phyloP scores from a whole-genome alignment of 768 basidiomycete species.

The Nidula microcarpa region DNA sequence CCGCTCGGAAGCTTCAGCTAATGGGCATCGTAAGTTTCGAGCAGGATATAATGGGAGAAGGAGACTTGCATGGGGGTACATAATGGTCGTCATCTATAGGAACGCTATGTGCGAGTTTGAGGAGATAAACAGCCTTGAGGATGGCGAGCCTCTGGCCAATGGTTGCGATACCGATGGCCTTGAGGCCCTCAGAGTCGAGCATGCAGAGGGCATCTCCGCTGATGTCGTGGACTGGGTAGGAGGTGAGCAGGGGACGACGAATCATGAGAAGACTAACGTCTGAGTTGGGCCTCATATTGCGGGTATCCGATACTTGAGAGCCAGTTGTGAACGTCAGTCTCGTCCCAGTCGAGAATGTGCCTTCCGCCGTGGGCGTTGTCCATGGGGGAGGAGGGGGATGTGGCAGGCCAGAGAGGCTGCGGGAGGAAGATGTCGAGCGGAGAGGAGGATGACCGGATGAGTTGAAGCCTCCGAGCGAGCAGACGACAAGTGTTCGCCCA shows the following conservation, averaged over 20 bases:
- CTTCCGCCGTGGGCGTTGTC: slow-evolving; percentile 17
- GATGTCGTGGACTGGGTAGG: slow-evolving; percentile 76
- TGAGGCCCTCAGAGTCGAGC: slow-evolving; percentile 80
- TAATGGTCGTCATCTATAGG: slow-evolving; percentile 83
- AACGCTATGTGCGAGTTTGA: slow-evolving; percentile 82
- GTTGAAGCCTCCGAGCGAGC: no score
- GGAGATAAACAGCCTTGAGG: slow-evolving; percentile 86
- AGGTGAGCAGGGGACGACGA: slow-evolving; percentile 5
- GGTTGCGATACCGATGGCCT: slow-evolving; percentile 82
- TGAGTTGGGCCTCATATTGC: slow-evolving; percentile 81
- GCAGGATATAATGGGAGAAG: neutral
- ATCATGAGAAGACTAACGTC: slow-evolving; percentile 45
- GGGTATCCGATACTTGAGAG: slow-evolving; percentile 73
- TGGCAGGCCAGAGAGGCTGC: neutral
- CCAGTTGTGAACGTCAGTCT: slow-evolving; percentile 78
- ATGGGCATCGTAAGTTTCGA: neutral
- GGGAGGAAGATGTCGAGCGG: neutral
- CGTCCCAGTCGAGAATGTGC: slow-evolving; percentile 65
- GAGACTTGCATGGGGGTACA: slow-evolving; percentile 78
- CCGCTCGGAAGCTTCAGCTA: slow-evolving; percentile 28
- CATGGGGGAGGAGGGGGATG: neutral
- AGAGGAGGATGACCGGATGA: no score
- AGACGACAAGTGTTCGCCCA: no score
- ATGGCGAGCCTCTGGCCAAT: slow-evolving; percentile 91
- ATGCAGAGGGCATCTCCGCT: slow-evolving; percentile 86